Evolutionary conservation across 2,329 filamentous ascomycete genomes (phyloP).

Genomic region (Clarireedia homoeocarpa): DNA sequence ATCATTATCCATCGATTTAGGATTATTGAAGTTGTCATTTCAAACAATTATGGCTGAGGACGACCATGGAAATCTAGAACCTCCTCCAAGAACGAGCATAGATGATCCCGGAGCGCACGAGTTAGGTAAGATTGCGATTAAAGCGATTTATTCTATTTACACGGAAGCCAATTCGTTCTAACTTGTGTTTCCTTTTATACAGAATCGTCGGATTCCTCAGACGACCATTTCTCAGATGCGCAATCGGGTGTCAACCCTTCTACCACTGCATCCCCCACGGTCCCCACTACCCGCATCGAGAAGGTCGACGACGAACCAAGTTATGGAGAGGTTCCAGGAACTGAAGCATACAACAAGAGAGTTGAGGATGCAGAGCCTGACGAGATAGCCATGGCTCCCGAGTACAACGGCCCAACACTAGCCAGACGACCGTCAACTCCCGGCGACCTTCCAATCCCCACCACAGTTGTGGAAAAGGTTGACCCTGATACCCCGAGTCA

Average conservation of each 20-base stretch:
- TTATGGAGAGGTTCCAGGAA: conserved; percentile 55
- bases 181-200: neutral
- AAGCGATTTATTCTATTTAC: neutral
- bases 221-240: conserved; percentile 64
- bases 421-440: conserved; percentile 17
- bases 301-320: conserved; percentile 50
- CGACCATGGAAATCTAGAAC: conserved; percentile 33
- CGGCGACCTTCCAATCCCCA: conserved; percentile 41
- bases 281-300: conserved; percentile 52
- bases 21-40: neutral
- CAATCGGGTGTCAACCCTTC: conserved; percentile 42
- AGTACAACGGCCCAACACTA: neutral
- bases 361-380: conserved; percentile 52
- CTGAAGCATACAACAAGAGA: conserved; percentile 47
- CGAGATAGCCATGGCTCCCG: conserved; percentile 40
- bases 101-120: conserved; percentile 54
- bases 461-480: conserved; percentile 50
- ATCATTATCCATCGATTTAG: neutral
- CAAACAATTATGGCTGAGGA: conserved; percentile 22
- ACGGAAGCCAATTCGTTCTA: neutral
- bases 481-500: conserved; percentile 45
- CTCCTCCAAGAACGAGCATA: conserved; percentile 35
- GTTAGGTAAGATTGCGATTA: conserved; percentile 37
- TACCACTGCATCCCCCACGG: conserved; percentile 35
- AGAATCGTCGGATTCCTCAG: conserved; percentile 45